A percentile compares a stretch with the other conserved stretches of the same genome.
Conservation (phyloP, 768 basidiomycete species). For the Phlebiopsis flavidoalba region DNA sequence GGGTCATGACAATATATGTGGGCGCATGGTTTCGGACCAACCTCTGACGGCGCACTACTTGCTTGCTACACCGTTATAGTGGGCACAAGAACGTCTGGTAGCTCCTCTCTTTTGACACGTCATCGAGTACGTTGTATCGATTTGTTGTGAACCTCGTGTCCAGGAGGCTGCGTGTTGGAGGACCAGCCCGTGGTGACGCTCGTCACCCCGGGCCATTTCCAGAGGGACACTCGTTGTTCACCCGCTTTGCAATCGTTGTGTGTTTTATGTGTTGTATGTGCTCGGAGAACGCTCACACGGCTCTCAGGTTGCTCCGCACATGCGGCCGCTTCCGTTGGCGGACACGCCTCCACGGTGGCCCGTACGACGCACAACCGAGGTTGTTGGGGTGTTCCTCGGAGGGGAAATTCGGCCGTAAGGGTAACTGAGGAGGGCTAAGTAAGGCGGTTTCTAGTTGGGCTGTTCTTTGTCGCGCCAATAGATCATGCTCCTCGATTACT, state of each 20-base stretch:
- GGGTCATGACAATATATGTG: neutral
- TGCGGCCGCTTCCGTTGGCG: neutral
- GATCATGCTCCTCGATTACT: conserved; percentile 1
- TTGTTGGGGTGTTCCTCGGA: neutral
- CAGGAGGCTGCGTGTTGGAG: neutral
- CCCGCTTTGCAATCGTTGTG: neutral
- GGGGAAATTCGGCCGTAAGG: conserved; percentile 5
- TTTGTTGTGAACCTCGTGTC: neutral
- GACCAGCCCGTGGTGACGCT: conserved; percentile 1
- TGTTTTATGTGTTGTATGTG: neutral
- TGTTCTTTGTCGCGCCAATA: neutral
- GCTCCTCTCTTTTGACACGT: neutral
- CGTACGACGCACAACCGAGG: neutral
- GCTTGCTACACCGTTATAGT: neutral
- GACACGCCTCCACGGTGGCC: neutral
- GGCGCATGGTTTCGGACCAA: neutral
- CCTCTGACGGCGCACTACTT: neutral
- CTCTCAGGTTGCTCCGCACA: conserved; percentile 2
- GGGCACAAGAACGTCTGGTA: neutral
- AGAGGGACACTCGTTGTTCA: neutral
- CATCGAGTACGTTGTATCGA: neutral
- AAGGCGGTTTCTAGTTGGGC: conserved; percentile 4
- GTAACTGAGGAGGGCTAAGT: conserved; percentile 4
- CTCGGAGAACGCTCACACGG: conserved; percentile 1
- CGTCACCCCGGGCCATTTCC: neutral